phyloP scores from a whole-genome alignment of 192 early-diverging fungal species.

The Coemansia sp. region DNA sequence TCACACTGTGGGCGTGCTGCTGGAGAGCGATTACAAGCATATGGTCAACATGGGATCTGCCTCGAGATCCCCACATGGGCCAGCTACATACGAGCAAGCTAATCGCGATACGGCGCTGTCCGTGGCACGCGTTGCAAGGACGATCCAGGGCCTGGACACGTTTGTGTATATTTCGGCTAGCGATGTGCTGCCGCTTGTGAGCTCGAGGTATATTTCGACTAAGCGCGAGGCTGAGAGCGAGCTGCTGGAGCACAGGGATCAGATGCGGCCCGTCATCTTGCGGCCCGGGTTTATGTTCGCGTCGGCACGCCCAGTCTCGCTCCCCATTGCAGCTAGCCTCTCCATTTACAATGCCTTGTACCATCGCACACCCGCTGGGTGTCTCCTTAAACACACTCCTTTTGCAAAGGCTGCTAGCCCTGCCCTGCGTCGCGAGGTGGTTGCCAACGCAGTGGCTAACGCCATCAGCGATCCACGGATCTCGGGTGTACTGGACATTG shows the following conservation, averaged over 20 bases:
- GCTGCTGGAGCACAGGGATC: slow-evolving; percentile 48
- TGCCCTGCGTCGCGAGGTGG: slow-evolving; percentile 35
- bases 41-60: slow-evolving; percentile 40
- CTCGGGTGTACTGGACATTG: slow-evolving; percentile 29
- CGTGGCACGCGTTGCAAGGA: slow-evolving; percentile 56
- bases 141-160: slow-evolving; percentile 48
- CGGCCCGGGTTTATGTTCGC: slow-evolving; percentile 68
- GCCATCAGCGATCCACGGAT: slow-evolving; percentile 29
- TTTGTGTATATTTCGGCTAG: slow-evolving; percentile 71
- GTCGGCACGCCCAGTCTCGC: slow-evolving; percentile 55
- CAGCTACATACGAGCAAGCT: slow-evolving; percentile 60
- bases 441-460: slow-evolving; percentile 40
- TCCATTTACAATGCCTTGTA: slow-evolving; percentile 43
- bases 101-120: slow-evolving; percentile 71
- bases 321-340: slow-evolving; percentile 60
- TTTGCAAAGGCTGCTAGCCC: slow-evolving; percentile 45
- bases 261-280: slow-evolving; percentile 56
- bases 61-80: slow-evolving; percentile 9
- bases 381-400: slow-evolving; percentile 29
- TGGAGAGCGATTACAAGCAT: slow-evolving; percentile 69
- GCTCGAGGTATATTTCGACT: slow-evolving; percentile 66
- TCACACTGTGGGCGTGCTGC: slow-evolving; percentile 68
- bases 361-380: slow-evolving; percentile 36
- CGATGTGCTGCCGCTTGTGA: slow-evolving; percentile 61
- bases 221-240: slow-evolving; percentile 69